Base-by-base conservation (phyloP, 163 green algal species). In the Botryococcus braunii region DNA sequence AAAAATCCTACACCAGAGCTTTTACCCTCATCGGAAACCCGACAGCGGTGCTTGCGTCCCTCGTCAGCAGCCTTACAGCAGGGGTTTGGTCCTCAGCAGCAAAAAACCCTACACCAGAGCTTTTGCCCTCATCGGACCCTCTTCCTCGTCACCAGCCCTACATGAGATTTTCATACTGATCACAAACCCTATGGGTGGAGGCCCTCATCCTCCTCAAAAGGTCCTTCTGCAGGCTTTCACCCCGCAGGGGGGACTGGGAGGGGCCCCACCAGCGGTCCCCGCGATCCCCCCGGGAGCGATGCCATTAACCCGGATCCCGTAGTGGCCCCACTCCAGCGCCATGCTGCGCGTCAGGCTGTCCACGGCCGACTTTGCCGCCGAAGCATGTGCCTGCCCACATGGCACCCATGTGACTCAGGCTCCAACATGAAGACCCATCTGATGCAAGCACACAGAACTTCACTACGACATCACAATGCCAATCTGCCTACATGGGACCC, bases 311-410 rank as follows among this genome's bases (percentile, higher is more conserved):
- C 93, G 76, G 63, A 98, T 87, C 58, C 89, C 89, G 62, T 85
- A 86, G 46, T 76, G 59, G 17, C 93, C 93, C 93, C 93, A 98
- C 74, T 98, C 93, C 47, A 98, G 75, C 0, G 88, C 93, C 47
- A 98, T 66, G 37, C 59, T 90, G 62, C 93, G 85, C 0, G 93
- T 98, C 21, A 97, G 77, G 40, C 69, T 84, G 78, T 98, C 93
- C 23, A 98, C 82, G 0, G 93, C 93, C 7, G 92, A 62, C 47
- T 78, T 78, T 27, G 72, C 72, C 23, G 74, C 74, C 36, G 61
- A 66, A 34, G 66, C 69, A 27, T 75, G 73, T 1, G 59, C 63
- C 68, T 79, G 69, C 49, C 46, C 13, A 36, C 6, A 36, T n/a
- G n/a, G n/a, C n/a, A n/a, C n/a, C n/a, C n/a, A n/a, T n/a, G n/a